phyloP scores from a whole-genome alignment of 768 basidiomycete species.

The Suillus tomentosus region DNA sequence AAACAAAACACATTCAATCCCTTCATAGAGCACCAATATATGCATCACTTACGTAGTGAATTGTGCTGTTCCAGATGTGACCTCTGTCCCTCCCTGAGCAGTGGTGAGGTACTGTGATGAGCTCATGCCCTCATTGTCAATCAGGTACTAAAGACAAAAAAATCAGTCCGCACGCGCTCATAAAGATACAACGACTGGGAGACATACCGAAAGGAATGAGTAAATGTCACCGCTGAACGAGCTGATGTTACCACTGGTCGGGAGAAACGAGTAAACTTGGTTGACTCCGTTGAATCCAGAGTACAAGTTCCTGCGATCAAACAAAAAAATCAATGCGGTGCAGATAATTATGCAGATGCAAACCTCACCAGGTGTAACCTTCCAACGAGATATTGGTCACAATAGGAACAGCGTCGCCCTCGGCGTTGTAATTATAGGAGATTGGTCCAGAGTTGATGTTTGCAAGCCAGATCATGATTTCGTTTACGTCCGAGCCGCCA shows the following conservation, averaged over 20 bases:
- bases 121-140: slow-evolving; percentile 43
- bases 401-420: slow-evolving; percentile 49
- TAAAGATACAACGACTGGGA: not conserved
- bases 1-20: not conserved
- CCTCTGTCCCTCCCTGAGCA: slow-evolving; percentile 65
- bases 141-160: slow-evolving; percentile 46
- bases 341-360: not conserved
- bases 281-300: slow-evolving; percentile 55
- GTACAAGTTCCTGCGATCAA: slow-evolving; percentile 50
- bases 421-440: slow-evolving; percentile 45
- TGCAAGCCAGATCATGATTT: slow-evolving; percentile 70
- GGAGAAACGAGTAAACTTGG: slow-evolving; percentile 52
- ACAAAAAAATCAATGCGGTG: not conserved
- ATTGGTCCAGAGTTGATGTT: slow-evolving; percentile 62
- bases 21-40: not conserved
- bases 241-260: slow-evolving; percentile 36
- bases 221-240: slow-evolving; percentile 58
- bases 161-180: not conserved
- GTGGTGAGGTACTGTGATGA: slow-evolving; percentile 57
- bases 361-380: slow-evolving; percentile 50
- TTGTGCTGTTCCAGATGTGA: slow-evolving; percentile 53
- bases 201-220: slow-evolving; percentile 48
- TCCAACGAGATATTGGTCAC: slow-evolving; percentile 44
- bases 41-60: slow-evolving; percentile 49
- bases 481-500: slow-evolving; percentile 46